phyloP scores from a whole-genome alignment of 192 early-diverging fungal species.

The Backusella tarrabulga region DNA sequence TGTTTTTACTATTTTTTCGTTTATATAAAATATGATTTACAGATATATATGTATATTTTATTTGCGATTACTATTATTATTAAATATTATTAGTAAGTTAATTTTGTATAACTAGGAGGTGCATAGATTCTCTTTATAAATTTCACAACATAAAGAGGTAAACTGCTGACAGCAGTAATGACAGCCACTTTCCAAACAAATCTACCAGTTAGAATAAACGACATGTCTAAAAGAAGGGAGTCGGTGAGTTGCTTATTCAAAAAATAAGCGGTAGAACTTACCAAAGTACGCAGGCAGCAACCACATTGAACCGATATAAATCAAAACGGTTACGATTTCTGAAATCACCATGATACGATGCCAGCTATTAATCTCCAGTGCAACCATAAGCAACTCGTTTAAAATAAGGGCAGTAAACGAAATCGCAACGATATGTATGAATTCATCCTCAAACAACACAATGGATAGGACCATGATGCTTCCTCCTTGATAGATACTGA shows the following conservation, averaged over 20 bases:
- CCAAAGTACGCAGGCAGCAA: slow-evolving; percentile 90
- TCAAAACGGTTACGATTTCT: slow-evolving; percentile 73
- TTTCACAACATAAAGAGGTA: slow-evolving; percentile 89
- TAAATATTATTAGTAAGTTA: slow-evolving; percentile 37
- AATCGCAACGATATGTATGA: slow-evolving; percentile 92
- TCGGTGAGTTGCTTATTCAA: background rate
- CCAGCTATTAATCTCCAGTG: slow-evolving; percentile 92
- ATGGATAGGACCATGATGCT: slow-evolving; percentile 94
- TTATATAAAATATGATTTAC: background rate
- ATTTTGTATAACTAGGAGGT: slow-evolving; percentile 88
- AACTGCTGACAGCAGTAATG: slow-evolving; percentile 83
- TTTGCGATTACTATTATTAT: background rate
- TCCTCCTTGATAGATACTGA: slow-evolving; percentile 96
- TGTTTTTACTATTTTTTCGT: too few species aligned
- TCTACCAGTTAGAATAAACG: slow-evolving; percentile 79
- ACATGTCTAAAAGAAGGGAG: slow-evolving; percentile 54
- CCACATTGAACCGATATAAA: slow-evolving; percentile 90
- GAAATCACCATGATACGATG: slow-evolving; percentile 88
- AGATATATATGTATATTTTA: background rate
- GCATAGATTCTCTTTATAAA: slow-evolving; percentile 71
- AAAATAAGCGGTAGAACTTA: slow-evolving; percentile 31
- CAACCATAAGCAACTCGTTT: slow-evolving; percentile 96
- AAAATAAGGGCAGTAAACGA: slow-evolving; percentile 92
- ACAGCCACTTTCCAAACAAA: slow-evolving; percentile 92
- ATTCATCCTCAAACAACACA: slow-evolving; percentile 93